phyloP scores from a whole-genome alignment of 495 filamentous ascomycete genomes.

The Aspergillus steynii region DNA sequence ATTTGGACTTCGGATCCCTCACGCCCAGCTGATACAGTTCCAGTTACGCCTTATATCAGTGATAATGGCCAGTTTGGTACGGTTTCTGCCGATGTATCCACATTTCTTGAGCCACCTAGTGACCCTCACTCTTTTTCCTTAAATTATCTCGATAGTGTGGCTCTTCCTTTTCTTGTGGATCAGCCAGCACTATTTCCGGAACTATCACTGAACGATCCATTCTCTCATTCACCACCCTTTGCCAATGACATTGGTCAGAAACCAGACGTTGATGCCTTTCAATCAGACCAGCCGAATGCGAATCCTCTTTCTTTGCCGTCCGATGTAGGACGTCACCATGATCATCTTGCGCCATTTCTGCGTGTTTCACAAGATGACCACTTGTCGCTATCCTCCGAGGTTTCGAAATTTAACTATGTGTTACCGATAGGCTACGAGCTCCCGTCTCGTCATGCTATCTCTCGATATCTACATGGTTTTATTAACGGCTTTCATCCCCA shows the following conservation, averaged over 20 bases:
- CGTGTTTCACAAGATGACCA: constrained; percentile 12
- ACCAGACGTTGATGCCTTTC: no score
- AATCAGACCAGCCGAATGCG: no score
- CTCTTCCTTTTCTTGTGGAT: neutral
- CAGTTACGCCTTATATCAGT: no score
- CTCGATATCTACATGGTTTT: constrained; percentile 57
- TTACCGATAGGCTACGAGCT: constrained; percentile 50
- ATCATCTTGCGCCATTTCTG: neutral
- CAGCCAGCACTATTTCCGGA: constrained; percentile 2
- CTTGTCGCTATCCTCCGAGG: neutral
- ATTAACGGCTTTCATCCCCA: constrained; percentile 60
- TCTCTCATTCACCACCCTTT: no score
- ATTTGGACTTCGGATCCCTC: no score
- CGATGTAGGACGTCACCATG: neutral
- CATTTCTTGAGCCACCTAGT: neutral
- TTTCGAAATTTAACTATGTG: constrained; percentile 22
- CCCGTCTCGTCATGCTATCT: constrained; percentile 56
- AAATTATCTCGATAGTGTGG: constrained; percentile 4
- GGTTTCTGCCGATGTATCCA: neutral
- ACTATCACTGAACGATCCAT: neutral
- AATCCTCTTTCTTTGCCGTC: no score
- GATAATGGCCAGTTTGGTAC: no score
- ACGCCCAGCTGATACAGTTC: no score
- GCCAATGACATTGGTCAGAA: no score
- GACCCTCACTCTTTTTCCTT: neutral